phyloP scores from a whole-genome alignment of 2,329 filamentous ascomycete genomes.

The Cladophialophora chaetospira region DNA sequence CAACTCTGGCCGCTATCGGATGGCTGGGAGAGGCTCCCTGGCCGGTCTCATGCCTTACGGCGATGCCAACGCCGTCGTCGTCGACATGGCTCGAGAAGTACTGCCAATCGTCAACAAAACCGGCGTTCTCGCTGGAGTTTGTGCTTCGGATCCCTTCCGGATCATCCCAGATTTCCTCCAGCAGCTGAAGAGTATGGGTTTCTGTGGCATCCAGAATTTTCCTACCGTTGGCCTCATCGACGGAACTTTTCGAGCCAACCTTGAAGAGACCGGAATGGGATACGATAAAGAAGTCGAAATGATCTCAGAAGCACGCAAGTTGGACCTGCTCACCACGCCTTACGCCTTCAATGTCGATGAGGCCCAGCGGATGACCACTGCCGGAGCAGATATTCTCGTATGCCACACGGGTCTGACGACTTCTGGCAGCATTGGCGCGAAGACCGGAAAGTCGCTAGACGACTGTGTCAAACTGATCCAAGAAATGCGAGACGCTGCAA shows the following conservation, averaged over 20 bases:
- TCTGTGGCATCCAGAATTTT: constrained; percentile 72
- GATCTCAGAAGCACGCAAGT: constrained; percentile 59
- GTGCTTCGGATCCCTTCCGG: constrained; percentile 69
- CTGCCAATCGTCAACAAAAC: constrained; percentile 60
- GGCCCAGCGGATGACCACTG: constrained; percentile 62
- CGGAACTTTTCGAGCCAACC: constrained; percentile 64
- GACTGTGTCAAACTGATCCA: constrained; percentile 65
- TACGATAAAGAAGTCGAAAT: constrained; percentile 68
- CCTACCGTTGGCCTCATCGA: constrained; percentile 69
- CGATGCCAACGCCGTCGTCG: constrained; percentile 69
- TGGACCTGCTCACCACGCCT: constrained; percentile 67
- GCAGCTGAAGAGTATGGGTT: constrained; percentile 64
- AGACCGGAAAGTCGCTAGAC: constrained; percentile 62
- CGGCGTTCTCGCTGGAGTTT: constrained; percentile 70
- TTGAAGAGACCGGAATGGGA: constrained; percentile 73
- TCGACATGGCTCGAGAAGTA: constrained; percentile 70
- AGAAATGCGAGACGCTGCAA: constrained; percentile 64
- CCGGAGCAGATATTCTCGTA: constrained; percentile 68
- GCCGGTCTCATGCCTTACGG: constrained; percentile 72
- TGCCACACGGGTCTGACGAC: constrained; percentile 70
- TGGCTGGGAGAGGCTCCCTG: constrained; percentile 70
- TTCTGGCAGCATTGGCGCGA: constrained; percentile 65
- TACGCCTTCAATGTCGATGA: constrained; percentile 69
- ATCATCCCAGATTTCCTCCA: constrained; percentile 62
- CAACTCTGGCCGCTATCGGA: constrained; percentile 71